phyloP scores from a whole-genome alignment of 257 asterid species.

The Agastache rugosa region DNA sequence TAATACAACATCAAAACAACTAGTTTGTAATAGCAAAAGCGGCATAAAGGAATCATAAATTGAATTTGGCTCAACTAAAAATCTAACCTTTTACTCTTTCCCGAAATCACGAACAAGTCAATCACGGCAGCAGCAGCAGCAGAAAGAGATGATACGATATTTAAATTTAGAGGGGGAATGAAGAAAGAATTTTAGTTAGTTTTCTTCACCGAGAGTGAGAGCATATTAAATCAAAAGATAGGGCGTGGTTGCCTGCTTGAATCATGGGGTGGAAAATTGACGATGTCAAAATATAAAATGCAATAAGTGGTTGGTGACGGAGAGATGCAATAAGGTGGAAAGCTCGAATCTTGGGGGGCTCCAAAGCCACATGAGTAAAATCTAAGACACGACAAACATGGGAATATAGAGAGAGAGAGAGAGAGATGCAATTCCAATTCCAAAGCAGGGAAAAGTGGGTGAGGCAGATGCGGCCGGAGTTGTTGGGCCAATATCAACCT shows the following conservation, averaged over 20 bases:
- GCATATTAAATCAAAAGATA: conserved; percentile 30
- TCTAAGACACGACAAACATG: conserved; percentile 40
- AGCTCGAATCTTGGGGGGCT: conserved; percentile 33
- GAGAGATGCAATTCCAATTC: not conserved
- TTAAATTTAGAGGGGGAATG: not conserved
- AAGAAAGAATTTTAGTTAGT: conserved; percentile 35
- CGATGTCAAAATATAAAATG: conserved; percentile 17
- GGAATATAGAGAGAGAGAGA: conserved; percentile 28
- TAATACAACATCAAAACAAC: not conserved
- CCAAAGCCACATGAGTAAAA: conserved; percentile 39
- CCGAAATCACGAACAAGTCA: conserved; percentile 29
- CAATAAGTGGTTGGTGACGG: conserved; percentile 31
- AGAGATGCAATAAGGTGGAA: conserved; percentile 21
- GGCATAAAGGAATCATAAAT: not conserved
- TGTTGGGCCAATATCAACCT: conserved; percentile 40
- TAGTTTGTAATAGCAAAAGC: not conserved
- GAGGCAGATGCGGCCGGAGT: conserved; percentile 48
- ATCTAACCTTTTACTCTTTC: conserved; percentile 36
- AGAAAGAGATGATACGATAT: not conserved
- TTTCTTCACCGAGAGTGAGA: conserved; percentile 7
- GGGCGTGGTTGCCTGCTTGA: conserved; percentile 28
- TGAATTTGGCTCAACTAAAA: conserved; percentile 21
- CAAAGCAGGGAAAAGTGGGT: conserved; percentile 38
- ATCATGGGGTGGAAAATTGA: conserved; percentile 28
- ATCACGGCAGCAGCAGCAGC: not conserved